These are phyloP conservation scores for Pholiota conissans DNA, from an alignment of 768 basidiomycete species.

Conservation along the genomic window DNA sequence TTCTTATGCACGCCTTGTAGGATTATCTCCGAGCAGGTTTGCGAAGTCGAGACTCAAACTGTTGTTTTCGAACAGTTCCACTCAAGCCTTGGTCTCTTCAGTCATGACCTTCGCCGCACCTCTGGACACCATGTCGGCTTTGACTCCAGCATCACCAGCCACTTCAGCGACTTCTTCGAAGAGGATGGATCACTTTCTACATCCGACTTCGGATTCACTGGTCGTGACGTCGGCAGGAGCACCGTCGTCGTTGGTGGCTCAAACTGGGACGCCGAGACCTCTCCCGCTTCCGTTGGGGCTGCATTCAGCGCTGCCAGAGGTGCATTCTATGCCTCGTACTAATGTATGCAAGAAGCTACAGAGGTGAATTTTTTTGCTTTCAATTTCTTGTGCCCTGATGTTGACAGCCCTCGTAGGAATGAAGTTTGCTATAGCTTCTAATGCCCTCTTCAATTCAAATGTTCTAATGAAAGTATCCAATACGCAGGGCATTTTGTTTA, in stretches of 20 bases:
- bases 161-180: slow-evolving; percentile 29
- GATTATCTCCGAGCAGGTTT: slow-evolving; percentile 45
- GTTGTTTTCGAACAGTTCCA: slow-evolving; percentile 43
- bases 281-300: slow-evolving; percentile 28
- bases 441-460: too few species aligned
- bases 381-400: too few species aligned
- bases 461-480: background rate
- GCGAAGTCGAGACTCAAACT: slow-evolving; percentile 50
- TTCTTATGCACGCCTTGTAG: slow-evolving; percentile 21
- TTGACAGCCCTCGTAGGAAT: too few species aligned
- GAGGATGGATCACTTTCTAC: slow-evolving; percentile 36
- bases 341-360: background rate
- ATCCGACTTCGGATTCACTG: slow-evolving; percentile 39
- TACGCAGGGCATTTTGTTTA: background rate
- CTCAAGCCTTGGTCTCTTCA: slow-evolving; percentile 35
- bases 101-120: slow-evolving; percentile 36
- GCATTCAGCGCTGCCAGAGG: slow-evolving; percentile 30
- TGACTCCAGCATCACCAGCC: slow-evolving; percentile 33
- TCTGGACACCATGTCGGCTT: slow-evolving; percentile 38
- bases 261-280: slow-evolving; percentile 36
- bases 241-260: slow-evolving; percentile 32
- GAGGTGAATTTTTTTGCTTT: background rate
- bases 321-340: slow-evolving; percentile 18
- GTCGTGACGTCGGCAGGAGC: slow-evolving; percentile 36
- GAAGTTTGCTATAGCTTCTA: too few species aligned